Percentiles rank a stretch among this genome's conserved stretches.
These are phyloP conservation scores for Stylosanthes scabra DNA, from an alignment of 331 rosid genomes.

Conservation along the genomic window DNA sequence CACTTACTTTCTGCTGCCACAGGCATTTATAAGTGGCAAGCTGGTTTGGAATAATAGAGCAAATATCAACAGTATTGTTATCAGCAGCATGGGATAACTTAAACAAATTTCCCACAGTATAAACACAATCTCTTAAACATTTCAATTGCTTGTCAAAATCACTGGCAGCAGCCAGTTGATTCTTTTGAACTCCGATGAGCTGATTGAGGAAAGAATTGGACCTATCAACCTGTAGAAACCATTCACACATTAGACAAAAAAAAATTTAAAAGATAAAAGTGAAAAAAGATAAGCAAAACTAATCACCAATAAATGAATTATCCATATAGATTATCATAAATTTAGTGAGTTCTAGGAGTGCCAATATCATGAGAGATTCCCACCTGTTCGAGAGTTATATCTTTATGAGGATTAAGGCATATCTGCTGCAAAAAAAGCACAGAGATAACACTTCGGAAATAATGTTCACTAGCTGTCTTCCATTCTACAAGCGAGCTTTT, in stretches of 20 bases:
- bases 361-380: slow-evolving; percentile 4
- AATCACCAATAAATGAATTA: not conserved
- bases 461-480: slow-evolving; percentile 65
- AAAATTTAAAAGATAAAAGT: not conserved
- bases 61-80: slow-evolving; percentile 37
- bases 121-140: slow-evolving; percentile 58
- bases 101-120: slow-evolving; percentile 63
- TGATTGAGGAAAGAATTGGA: slow-evolving; percentile 73
- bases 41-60: slow-evolving; percentile 58
- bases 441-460: slow-evolving; percentile 77
- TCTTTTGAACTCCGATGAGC: slow-evolving; percentile 72
- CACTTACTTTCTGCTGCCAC: slow-evolving; percentile 91
- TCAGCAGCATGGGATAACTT: slow-evolving; percentile 46
- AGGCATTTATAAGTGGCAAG: slow-evolving; percentile 62
- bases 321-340: not conserved
- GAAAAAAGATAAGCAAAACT: not conserved
- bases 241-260: slow-evolving; percentile 18
- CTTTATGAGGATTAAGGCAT: slow-evolving; percentile 72
- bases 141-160: slow-evolving; percentile 69
- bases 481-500: slow-evolving; percentile 58
- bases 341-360: not conserved
- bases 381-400: slow-evolving; percentile 78
- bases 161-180: slow-evolving; percentile 66
- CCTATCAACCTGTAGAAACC: slow-evolving; percentile 64
- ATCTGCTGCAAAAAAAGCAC: slow-evolving; percentile 69